A percentile compares a stretch with the other conserved stretches of the same genome.
phyloP scores from a whole-genome alignment of 2,329 filamentous ascomycete species.

The Chalaropsis thielavioides region DNA sequence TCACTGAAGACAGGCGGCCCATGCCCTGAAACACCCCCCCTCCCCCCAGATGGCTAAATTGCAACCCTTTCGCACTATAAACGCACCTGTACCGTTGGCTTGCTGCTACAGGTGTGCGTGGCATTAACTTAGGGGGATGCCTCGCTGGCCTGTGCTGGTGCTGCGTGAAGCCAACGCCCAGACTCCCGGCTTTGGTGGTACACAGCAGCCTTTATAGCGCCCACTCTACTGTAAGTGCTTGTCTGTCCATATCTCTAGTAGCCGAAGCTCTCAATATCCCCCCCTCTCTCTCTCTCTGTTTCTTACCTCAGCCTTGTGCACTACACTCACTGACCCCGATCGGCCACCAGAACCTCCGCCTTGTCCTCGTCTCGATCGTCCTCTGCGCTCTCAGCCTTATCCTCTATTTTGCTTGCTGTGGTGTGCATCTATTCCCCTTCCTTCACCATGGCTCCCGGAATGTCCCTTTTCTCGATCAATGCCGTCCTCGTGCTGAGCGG shows the following conservation, averaged over 20 bases:
- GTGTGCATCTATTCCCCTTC: background rate
- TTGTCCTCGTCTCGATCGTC: background rate
- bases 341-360: background rate
- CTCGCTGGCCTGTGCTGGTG: background rate
- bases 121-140: background rate
- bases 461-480: conserved; percentile 63
- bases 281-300: too few species aligned
- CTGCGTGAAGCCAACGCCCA: background rate
- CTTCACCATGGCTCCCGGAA: conserved; percentile 50
- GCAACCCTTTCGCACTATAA: background rate
- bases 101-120: conserved; percentile 1
- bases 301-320: background rate
- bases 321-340: background rate
- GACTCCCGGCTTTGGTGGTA: too few species aligned
- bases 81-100: background rate
- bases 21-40: background rate
- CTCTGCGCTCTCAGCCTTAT: background rate
- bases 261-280: background rate
- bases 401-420: background rate
- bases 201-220: too few species aligned
- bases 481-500: conserved; percentile 66
- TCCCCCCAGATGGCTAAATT: background rate
- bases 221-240: background rate
- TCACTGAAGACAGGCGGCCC: background rate
- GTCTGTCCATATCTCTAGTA: conserved; percentile 5